A percentile compares a stretch with the other conserved stretches of the same genome.
Evolutionary conservation across 768 basidiomycete species (phyloP).

Genomic region (Leccinum subgranulosum): DNA sequence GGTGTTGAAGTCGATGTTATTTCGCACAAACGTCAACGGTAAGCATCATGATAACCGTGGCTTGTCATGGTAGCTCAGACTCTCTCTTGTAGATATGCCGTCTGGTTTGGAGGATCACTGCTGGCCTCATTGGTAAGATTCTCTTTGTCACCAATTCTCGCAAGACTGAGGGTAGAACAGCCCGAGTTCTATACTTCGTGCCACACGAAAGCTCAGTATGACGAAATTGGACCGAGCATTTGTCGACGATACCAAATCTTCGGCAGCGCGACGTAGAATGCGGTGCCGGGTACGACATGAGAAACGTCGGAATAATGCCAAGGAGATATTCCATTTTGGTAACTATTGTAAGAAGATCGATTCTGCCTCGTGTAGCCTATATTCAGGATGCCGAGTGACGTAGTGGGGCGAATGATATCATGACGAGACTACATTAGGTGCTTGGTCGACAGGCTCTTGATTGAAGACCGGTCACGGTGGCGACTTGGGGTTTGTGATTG

Average conservation of each 20-base stretch:
- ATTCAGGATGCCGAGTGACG: constrained; percentile 6
- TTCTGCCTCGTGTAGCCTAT: background rate
- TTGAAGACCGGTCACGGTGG: constrained; percentile 9
- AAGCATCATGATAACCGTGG: constrained; percentile 15
- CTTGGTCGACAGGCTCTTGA: background rate
- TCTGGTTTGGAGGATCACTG: constrained; percentile 97
- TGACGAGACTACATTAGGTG: background rate
- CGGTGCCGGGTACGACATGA: background rate
- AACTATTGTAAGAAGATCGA: background rate
- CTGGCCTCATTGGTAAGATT: constrained; percentile 80
- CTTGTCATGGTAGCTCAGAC: constrained; percentile 2
- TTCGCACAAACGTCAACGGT: constrained; percentile 96
- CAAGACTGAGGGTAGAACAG: constrained; percentile 36
- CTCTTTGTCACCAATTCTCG: background rate
- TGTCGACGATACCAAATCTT: constrained; percentile 93
- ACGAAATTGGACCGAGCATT: constrained; percentile 89
- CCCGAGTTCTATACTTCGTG: constrained; percentile 95
- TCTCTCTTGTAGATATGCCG: constrained; percentile 63
- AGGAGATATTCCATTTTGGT: background rate
- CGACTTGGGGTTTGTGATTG: background rate
- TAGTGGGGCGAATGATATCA: background rate
- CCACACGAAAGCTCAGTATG: constrained; percentile 93
- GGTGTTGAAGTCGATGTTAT: constrained; percentile 99
- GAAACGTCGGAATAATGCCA: background rate
- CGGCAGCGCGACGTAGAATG: constrained; percentile 70